phyloP scores from a whole-genome alignment of 371 early-diverging fungal species.

The Apophysomyces elegans region DNA sequence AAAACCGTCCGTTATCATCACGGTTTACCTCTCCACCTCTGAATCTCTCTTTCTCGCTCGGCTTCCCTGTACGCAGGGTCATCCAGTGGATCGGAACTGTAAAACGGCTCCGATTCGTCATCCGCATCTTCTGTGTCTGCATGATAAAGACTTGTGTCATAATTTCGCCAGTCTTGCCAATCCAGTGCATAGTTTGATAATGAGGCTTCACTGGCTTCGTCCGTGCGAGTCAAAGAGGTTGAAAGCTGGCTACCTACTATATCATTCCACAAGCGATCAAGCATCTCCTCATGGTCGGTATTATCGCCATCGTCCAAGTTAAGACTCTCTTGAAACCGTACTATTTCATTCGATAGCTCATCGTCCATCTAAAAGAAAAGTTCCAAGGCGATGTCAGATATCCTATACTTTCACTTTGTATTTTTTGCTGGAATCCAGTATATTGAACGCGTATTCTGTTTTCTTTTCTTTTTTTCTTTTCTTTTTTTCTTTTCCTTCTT shows the following conservation, averaged over 20 bases:
- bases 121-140: conserved; percentile 6
- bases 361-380: background rate
- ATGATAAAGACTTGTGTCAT: background rate
- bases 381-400: background rate
- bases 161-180: background rate
- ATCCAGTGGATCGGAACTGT: background rate
- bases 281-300: background rate
- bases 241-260: background rate
- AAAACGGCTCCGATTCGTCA: conserved; percentile 2
- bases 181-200: background rate
- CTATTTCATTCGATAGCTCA: background rate
- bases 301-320: background rate
- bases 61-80: background rate
- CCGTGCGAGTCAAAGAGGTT: background rate
- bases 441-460: background rate
- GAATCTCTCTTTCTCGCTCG: background rate
- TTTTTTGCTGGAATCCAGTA: background rate
- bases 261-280: background rate
- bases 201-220: background rate
- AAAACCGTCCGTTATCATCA: background rate
- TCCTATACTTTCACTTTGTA: background rate
- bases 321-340: background rate
- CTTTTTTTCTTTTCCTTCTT: background rate
- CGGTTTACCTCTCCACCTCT: background rate
- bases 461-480: no score